These are phyloP conservation scores for Drechslerella coelobrocha DNA, from an alignment of 2,329 filamentous ascomycete species.

Conservation along the genomic window DNA sequence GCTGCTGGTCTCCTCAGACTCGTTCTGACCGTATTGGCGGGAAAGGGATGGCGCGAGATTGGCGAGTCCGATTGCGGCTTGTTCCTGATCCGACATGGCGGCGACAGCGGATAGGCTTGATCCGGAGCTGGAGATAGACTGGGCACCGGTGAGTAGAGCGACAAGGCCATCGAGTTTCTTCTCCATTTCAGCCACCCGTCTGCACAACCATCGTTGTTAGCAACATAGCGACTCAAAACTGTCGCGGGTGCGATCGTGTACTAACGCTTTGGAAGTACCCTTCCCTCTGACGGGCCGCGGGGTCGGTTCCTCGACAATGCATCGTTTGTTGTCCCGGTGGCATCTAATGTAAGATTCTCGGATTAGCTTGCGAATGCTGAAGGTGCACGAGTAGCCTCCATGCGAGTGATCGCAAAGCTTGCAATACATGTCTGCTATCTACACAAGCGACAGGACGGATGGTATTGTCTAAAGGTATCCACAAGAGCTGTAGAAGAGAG, in stretches of 20 bases:
- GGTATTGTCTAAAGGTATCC: background rate
- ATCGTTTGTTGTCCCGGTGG: constrained; percentile 44
- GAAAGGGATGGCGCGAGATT: constrained; percentile 43
- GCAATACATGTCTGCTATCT: constrained; percentile 26
- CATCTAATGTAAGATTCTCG: constrained; percentile 47
- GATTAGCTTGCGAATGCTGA: constrained; percentile 47
- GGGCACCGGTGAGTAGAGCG: constrained; percentile 36
- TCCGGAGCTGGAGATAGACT: constrained; percentile 32
- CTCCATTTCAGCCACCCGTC: constrained; percentile 57
- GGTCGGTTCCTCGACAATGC: constrained; percentile 45
- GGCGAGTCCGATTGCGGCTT: constrained; percentile 56
- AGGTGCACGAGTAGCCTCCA: constrained; percentile 31
- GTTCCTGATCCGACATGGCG: constrained; percentile 49
- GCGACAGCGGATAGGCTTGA: constrained; percentile 48
- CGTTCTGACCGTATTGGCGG: constrained; percentile 25
- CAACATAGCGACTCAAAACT: background rate
- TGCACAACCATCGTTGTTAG: constrained; percentile 29
- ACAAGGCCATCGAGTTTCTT: constrained; percentile 55
- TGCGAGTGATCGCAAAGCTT: constrained; percentile 45
- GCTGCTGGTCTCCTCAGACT: constrained; percentile 59
- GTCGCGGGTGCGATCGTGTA: constrained; percentile 11
- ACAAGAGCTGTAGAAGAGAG: background rate
- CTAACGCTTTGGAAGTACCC: constrained; percentile 61
- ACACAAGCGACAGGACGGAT: background rate
- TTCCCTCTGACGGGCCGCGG: constrained; percentile 60